Evolutionary conservation across 2,329 filamentous ascomycete species (phyloP).

Genomic region (Alternaria sp.): DNA sequence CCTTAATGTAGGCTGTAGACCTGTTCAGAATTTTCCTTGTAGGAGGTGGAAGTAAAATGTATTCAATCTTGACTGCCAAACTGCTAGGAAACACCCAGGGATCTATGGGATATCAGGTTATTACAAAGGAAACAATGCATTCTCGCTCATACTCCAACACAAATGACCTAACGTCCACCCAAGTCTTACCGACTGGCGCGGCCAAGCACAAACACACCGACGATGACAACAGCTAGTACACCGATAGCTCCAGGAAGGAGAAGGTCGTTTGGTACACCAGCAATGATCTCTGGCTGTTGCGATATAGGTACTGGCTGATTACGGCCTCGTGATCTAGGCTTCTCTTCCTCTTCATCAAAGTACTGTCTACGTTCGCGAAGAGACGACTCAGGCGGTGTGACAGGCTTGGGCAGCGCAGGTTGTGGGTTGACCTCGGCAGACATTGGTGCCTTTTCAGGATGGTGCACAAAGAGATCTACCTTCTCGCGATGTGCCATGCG

Average conservation of each 20-base stretch:
- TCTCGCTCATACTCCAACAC: slow-evolving; percentile 1
- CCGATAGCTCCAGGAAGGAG: slow-evolving; percentile 93
- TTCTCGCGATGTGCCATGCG: slow-evolving; percentile 82
- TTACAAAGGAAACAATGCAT: slow-evolving; percentile 14
- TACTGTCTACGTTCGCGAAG: slow-evolving; percentile 56
- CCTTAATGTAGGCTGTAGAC: background rate
- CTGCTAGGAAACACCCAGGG: slow-evolving; percentile 13
- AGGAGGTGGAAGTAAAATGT: background rate
- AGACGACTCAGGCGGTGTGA: slow-evolving; percentile 61
- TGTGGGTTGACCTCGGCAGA: slow-evolving; percentile 67
- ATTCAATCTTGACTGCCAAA: slow-evolving; percentile 12
- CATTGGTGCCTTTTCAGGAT: slow-evolving; percentile 88
- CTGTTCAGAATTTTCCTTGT: background rate
- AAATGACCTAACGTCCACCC: background rate
- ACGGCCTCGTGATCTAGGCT: slow-evolving; percentile 38
- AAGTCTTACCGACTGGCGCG: slow-evolving; percentile 58
- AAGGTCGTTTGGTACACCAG: slow-evolving; percentile 91
- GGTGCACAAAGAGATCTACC: slow-evolving; percentile 95
- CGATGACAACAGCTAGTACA: slow-evolving; percentile 91
- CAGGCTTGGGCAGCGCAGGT: slow-evolving; percentile 57
- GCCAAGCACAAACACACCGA: slow-evolving; percentile 89
- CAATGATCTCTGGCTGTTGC: slow-evolving; percentile 78
- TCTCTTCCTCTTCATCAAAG: slow-evolving; percentile 65
- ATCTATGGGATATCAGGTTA: slow-evolving; percentile 20
- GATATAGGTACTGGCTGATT: slow-evolving; percentile 55